Evolutionary conservation across 305 asterid species (phyloP).

Genomic region (Solanum aculeatissimum): DNA sequence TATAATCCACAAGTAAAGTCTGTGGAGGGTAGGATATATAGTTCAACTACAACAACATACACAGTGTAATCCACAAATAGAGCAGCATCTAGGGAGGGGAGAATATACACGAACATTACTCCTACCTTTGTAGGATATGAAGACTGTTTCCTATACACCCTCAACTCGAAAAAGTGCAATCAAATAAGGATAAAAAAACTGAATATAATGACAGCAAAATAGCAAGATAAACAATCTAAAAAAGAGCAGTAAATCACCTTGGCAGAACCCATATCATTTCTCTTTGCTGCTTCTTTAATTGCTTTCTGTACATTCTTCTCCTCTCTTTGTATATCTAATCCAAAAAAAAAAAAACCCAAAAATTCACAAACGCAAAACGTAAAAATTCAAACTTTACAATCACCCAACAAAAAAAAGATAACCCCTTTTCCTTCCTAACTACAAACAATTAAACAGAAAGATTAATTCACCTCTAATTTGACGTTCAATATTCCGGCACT

Average conservation of each 20-base stretch:
- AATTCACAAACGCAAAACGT: not conserved
- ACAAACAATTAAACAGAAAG: not conserved
- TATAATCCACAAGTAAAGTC: not conserved
- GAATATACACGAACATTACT: no score
- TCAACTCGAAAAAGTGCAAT: not conserved
- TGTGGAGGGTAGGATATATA: not conserved
- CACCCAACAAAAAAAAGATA: not conserved
- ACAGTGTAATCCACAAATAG: not conserved
- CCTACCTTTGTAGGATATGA: not conserved
- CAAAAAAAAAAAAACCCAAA: conserved; percentile 2
- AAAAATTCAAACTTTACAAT: not conserved
- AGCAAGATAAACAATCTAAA: not conserved
- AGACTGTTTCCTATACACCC: not conserved
- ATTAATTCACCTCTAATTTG: conserved; percentile 55
- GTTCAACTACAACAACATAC: not conserved
- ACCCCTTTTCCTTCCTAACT: not conserved
- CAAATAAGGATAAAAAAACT: not conserved
- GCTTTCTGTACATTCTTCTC: conserved; percentile 59
- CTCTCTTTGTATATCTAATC: conserved; percentile 55
- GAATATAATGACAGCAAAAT: not conserved
- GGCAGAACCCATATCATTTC: conserved; percentile 67
- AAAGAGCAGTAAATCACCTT: conserved; percentile 24
- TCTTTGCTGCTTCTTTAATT: conserved; percentile 53
- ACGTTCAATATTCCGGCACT: conserved; percentile 76
- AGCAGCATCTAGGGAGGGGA: not conserved